phyloP scores from a whole-genome alignment of 2,329 filamentous ascomycete species.

The Neofusicoccum ribis region DNA sequence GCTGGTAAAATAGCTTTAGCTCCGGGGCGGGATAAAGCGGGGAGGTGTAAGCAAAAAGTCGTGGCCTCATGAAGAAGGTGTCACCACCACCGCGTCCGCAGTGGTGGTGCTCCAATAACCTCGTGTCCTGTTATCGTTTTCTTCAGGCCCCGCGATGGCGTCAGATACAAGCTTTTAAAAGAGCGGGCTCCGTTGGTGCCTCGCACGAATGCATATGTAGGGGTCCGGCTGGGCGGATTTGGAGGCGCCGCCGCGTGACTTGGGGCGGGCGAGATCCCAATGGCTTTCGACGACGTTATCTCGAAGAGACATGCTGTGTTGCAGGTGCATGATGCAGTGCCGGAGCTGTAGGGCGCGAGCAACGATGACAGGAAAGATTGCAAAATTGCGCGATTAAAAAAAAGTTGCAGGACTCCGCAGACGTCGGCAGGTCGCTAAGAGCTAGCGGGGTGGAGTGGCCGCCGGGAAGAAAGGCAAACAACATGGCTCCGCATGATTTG shows the following conservation, averaged over 20 bases:
- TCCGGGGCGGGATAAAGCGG: not conserved
- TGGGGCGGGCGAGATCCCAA: not conserved
- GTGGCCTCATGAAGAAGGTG: not conserved
- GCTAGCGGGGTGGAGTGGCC: slow-evolving; percentile 6
- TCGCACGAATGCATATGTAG: not conserved
- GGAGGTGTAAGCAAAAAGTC: not conserved
- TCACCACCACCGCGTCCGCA: not conserved
- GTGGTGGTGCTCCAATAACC: not conserved
- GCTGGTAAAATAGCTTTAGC: not conserved
- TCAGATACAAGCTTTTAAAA: not conserved
- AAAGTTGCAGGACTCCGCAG: not conserved
- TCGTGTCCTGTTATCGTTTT: not conserved
- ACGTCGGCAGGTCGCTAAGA: not conserved
- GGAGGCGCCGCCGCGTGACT: not conserved
- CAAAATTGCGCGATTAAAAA: slow-evolving; percentile 10
- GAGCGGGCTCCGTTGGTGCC: too few species aligned
- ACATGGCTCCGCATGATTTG: not conserved
- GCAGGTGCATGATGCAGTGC: not conserved
- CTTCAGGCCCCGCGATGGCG: not conserved
- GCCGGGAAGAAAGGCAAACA: not conserved
- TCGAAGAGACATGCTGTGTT: not conserved
- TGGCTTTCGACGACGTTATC: not conserved
- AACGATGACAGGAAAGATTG: not conserved
- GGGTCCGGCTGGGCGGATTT: not conserved
- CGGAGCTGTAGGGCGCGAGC: not conserved